These are phyloP conservation scores for Neopestalotiopsis rosae DNA, from an alignment of 2,329 filamentous ascomycete genomes.

Conservation along the genomic window DNA sequence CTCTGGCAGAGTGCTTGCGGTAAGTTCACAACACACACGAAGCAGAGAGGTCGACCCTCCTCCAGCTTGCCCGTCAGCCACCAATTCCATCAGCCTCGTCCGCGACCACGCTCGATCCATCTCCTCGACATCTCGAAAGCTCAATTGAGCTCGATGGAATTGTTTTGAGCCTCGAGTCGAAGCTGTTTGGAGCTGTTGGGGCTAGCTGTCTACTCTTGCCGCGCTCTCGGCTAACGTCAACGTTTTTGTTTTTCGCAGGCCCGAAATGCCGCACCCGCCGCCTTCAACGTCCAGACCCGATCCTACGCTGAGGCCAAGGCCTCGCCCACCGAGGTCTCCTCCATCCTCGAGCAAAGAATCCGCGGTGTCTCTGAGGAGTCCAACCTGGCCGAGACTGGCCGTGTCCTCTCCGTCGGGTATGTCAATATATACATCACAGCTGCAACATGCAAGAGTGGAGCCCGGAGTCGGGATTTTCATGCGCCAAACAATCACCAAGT, in stretches of 20 bases:
- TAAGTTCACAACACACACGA: conserved; percentile 69
- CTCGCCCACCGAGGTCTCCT: conserved; percentile 96
- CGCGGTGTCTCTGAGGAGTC: conserved; percentile 98
- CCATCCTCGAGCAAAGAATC: conserved; percentile 99
- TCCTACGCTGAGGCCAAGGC: conserved; percentile 91
- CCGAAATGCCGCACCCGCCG: conserved; percentile 84
- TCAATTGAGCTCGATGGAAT: conserved; percentile 44
- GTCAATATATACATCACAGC: conserved; percentile 45
- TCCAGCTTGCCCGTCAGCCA: conserved; percentile 28
- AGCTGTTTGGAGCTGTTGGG: conserved; percentile 40
- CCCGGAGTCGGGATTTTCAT: conserved; percentile 31
- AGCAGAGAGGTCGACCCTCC: conserved; percentile 27
- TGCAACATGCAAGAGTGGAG: conserved; percentile 23
- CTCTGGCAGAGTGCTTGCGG: conserved; percentile 87
- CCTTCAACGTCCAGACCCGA: conserved; percentile 79
- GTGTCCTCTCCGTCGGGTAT: conserved; percentile 98
- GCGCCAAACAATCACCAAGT: conserved; percentile 3
- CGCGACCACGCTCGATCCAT: conserved; percentile 43
- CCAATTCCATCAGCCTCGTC: conserved; percentile 51
- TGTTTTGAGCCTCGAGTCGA: conserved; percentile 32
- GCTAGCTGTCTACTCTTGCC: conserved; percentile 20
- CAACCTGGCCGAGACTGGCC: conserved; percentile 95
- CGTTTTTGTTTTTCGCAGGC: conserved; percentile 65
- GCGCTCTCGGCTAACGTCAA: conserved; percentile 25
- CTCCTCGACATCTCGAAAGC: conserved; percentile 33